Percentiles rank a stretch among this genome's conserved stretches.
Evolutionary conservation across 1,284 basidiomycete genomes (phyloP).

Genomic region (Filobasidium uniguttulatum): DNA sequence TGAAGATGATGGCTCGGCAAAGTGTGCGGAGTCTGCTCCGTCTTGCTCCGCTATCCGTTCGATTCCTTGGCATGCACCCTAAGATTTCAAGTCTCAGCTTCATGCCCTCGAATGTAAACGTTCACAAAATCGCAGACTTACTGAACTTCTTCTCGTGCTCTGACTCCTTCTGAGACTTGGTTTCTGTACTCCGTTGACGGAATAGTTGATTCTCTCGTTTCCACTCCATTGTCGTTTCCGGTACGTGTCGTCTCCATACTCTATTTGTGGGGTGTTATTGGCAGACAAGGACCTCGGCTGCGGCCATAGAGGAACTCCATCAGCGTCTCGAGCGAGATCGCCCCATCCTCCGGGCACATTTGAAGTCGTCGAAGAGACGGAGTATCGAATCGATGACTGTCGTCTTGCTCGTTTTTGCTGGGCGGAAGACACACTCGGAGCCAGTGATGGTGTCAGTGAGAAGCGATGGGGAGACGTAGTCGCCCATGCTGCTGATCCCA

Average conservation of each 20-base stretch:
- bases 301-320: background rate
- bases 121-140: background rate
- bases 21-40: background rate
- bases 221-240: background rate
- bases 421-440: background rate
- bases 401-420: background rate
- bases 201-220: background rate
- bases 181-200: background rate
- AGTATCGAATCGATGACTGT: background rate
- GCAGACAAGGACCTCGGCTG: background rate
- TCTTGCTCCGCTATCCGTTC: background rate
- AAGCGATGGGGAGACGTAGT: background rate
- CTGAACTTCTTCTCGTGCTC: background rate
- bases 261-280: background rate
- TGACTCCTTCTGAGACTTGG: background rate
- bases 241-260: background rate
- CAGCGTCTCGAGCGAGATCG: background rate
- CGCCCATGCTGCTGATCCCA: background rate
- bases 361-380: background rate
- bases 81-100: background rate
- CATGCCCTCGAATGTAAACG: background rate
- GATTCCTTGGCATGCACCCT: background rate
- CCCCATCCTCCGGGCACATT: background rate
- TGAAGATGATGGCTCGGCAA: background rate
- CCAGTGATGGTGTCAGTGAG: background rate